Conservation (phyloP, 169 alveolate genomes). For the Plasmodium vivax region DNA sequence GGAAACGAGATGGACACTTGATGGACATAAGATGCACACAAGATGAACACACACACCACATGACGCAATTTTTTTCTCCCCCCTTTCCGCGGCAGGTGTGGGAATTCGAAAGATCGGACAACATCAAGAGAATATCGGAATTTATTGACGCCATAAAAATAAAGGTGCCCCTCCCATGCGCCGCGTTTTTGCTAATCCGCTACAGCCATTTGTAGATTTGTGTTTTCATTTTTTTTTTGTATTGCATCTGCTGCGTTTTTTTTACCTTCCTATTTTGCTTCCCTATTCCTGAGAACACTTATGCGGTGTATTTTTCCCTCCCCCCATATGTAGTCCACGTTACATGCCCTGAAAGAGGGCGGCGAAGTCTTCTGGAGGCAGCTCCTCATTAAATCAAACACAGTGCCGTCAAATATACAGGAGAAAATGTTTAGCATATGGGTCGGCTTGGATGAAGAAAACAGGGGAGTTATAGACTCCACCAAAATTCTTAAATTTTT, state of each 20-base stretch:
- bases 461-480: conserved; percentile 77
- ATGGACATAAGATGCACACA: neutral
- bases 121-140: conserved; percentile 72
- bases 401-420: conserved; percentile 76
- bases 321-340: conserved; percentile 76
- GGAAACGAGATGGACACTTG: too few species aligned
- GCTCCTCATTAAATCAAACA: conserved; percentile 73
- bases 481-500: conserved; percentile 76
- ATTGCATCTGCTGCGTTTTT: neutral
- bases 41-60: neutral
- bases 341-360: conserved; percentile 79
- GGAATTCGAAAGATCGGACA: conserved; percentile 74
- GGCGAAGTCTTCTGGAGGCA: conserved; percentile 83
- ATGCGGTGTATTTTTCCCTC: neutral
- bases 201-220: neutral
- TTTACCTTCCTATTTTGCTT: neutral
- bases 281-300: neutral
- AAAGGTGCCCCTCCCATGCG: conserved; percentile 1
- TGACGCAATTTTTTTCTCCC: neutral
- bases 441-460: conserved; percentile 81
- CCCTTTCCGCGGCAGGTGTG: conserved; percentile 49
- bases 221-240: neutral
- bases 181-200: neutral
- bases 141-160: conserved; percentile 74
- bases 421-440: conserved; percentile 77